These are phyloP conservation scores for Syzygium syzygioides DNA, from an alignment of 441 rosid genomes.

Conservation along the genomic window DNA sequence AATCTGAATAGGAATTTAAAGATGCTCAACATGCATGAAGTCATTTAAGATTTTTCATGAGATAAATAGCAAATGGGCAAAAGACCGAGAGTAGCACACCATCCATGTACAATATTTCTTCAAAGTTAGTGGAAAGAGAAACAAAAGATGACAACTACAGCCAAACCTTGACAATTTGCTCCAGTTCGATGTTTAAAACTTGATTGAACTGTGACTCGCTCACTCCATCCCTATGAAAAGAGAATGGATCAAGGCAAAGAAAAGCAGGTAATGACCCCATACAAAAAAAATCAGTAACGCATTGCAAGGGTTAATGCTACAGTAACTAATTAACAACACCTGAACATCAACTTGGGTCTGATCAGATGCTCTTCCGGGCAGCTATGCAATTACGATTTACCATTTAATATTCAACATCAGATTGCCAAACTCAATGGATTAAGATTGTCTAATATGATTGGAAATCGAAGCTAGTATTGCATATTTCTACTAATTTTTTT, in stretches of 20 bases:
- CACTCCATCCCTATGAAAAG: conserved; percentile 70
- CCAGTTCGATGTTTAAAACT: conserved; percentile 80
- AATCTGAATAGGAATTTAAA: neutral
- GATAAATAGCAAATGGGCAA: neutral
- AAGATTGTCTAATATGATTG: neutral
- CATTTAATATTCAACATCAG: neutral
- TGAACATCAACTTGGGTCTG: neutral
- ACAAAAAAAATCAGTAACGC: neutral
- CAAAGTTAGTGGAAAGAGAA: neutral
- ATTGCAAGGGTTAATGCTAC: neutral
- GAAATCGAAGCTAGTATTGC: neutral
- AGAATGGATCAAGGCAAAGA: conserved; percentile 3
- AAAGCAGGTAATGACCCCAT: neutral
- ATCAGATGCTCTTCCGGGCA: neutral
- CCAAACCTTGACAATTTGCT: conserved; percentile 69
- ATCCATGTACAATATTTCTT: neutral
- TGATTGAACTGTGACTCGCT: conserved; percentile 89
- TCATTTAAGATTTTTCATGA: neutral
- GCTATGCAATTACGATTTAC: neutral
- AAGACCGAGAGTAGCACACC: neutral
- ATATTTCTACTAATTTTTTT: neutral
- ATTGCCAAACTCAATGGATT: neutral
- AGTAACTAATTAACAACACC: neutral
- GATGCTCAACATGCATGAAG: neutral
- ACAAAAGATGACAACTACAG: neutral